Evolutionary conservation across 306 rosid genomes (phyloP), one percentile per base, ranked within the genome.

Genomic region (Casuarina glauca): DNA sequence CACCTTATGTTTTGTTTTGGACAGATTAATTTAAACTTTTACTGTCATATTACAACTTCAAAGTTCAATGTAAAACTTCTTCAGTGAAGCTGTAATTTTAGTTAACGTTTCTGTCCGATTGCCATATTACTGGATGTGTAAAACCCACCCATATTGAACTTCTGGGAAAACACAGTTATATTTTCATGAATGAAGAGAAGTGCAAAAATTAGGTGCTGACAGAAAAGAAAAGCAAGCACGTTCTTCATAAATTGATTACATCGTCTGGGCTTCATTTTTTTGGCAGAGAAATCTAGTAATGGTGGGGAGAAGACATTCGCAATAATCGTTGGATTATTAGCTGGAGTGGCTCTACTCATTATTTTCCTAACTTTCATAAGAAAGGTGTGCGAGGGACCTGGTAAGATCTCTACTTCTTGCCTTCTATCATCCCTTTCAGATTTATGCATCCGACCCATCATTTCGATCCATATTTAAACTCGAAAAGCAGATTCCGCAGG

Each of bases 251-350:
- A 26, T 36, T 20, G 26, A 35, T 51, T 51, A 26, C 5, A 15
- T 71, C 7, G 16, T n/a, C 36, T 50, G 39, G n/a, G 13, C 43
- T 62, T 57, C 1, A 13, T 53, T 32, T 74, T 54, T 20, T 50
- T 20, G 54, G 76, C 87, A 92, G 98, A 86, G 69, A 91, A 87
- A 85, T 87, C 92, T 0, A 72, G 6, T 39, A 76, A 62, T 6
- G 86, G 83, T 3, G 92, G 93, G 17, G 96, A 90, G 82, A 95
- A 95, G 86, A 95, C 97, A 74, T 95, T 95, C 82, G 98, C 98
- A 26, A 80, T 95, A 73, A 92, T 95, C 66, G 80, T 95, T 62
- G 98, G 98, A 66, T 79, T 95, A 80, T 74, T 95, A 79, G 97
- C 98, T 2, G 98, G 89, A 48, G 93, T 92, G 38, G 97, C 97